Evolutionary conservation across 352 stramenopile species (phyloP).

Genomic region (Pythium apleroticum): DNA sequence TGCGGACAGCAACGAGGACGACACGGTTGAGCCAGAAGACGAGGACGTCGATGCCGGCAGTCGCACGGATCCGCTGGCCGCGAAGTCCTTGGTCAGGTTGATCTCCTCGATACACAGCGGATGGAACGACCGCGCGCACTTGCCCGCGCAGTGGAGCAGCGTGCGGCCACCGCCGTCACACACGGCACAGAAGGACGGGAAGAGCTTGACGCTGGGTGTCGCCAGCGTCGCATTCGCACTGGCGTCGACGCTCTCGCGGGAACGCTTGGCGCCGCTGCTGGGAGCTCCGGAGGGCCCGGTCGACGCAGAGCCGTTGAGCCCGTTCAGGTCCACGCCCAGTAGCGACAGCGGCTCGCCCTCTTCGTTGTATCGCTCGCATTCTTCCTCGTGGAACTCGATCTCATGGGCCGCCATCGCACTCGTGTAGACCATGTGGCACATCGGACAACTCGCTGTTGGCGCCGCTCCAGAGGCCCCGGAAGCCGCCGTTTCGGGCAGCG

Average conservation of each 20-base stretch:
- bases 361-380: conserved; percentile 71
- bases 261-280: conserved; percentile 32
- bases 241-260: conserved; percentile 23
- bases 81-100: conserved; percentile 25
- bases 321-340: conserved; percentile 11
- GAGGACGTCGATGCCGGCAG: background rate
- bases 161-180: conserved; percentile 51
- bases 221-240: background rate
- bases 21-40: conserved; percentile 7
- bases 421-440: conserved; percentile 68
- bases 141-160: conserved; percentile 55
- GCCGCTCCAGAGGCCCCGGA: conserved; percentile 7
- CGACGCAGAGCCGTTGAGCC: background rate
- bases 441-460: conserved; percentile 41
- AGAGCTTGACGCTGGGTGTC: conserved; percentile 37
- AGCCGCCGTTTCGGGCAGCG: conserved; percentile 11
- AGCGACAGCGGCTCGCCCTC: conserved; percentile 10
- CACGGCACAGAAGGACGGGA: conserved; percentile 56
- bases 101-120: conserved; percentile 58
- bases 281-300: background rate
- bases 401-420: conserved; percentile 44
- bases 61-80: background rate
- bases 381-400: conserved; percentile 75
- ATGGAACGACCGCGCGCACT: conserved; percentile 63
- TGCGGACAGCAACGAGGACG: conserved; percentile 14